Percentiles rank a stretch among this genome's conserved stretches.
These are phyloP conservation scores for Fusarium nanum DNA, from an alignment of 2,329 filamentous ascomycete genomes.

Conservation along the genomic window DNA sequence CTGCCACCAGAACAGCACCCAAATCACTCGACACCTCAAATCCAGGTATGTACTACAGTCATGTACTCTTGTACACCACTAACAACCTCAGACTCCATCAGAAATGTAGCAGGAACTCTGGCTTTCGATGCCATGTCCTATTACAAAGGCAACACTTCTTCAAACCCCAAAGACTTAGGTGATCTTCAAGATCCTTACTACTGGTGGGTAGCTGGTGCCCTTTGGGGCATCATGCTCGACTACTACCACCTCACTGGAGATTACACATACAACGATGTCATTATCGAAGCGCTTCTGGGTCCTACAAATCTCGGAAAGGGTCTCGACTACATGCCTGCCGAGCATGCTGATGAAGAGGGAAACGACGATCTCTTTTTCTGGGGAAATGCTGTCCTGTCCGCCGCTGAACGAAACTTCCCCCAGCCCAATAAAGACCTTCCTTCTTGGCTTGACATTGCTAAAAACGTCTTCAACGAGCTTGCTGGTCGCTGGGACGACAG, in stretches of 20 bases:
- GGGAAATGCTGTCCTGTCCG: constrained; percentile 74
- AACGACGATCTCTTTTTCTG: constrained; percentile 84
- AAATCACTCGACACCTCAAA: constrained; percentile 39
- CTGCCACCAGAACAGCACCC: constrained; percentile 32
- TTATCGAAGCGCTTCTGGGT: constrained; percentile 68
- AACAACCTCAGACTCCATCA: constrained; percentile 66
- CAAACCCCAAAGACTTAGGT: constrained; percentile 64
- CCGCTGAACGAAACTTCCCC: constrained; percentile 75
- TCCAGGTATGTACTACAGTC: constrained; percentile 22
- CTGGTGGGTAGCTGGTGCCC: constrained; percentile 74
- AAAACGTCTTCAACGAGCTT: constrained; percentile 80
- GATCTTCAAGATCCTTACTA: constrained; percentile 75
- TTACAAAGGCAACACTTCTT: constrained; percentile 72
- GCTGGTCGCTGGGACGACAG: constrained; percentile 75
- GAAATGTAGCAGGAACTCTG: constrained; percentile 68
- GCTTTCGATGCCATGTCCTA: constrained; percentile 71
- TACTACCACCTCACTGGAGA: constrained; percentile 77
- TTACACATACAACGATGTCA: constrained; percentile 68
- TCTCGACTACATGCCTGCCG: constrained; percentile 69
- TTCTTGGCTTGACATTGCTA: constrained; percentile 73
- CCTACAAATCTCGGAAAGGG: constrained; percentile 66
- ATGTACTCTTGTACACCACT: neutral
- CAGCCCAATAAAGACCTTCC: constrained; percentile 67
- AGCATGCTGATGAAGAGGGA: constrained; percentile 69
- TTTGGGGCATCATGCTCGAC: constrained; percentile 76